Base-by-base conservation (phyloP, 2,329 filamentous ascomycete genomes). In the Drechslerella coelobrocha region DNA sequence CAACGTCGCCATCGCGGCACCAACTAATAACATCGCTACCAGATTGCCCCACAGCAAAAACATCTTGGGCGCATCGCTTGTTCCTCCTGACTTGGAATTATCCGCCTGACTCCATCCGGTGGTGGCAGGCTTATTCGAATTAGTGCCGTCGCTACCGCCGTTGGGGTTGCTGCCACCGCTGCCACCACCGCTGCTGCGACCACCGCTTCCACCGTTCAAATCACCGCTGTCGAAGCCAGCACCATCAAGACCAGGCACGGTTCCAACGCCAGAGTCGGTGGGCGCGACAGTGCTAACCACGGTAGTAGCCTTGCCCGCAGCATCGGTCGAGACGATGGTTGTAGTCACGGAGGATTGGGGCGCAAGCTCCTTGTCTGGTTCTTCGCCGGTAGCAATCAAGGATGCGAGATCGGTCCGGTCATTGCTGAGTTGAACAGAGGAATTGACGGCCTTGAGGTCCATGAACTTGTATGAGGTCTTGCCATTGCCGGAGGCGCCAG, bases 391-490 rank as follows among this genome's bases (percentile, higher is more conserved):
- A n/a, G 87, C 92, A 57, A 87, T 81, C 73, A 97, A 85, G 23
- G 90, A 94, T 73, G 86, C 88, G 27, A 99, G 84, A 10, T 91
- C 81, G 53, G 92, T 94, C 54, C 82, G 78, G 78, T 92, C 87
- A 79, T 92, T 81, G 74, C 88, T 88, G 77, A 95, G 88, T 56
- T 87, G 81, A 65, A 97, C 84, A 0, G 91, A 90, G 79, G 89
- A 81, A 81, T 96, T 93, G 65, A 89, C 88, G 62, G 84, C 90
- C 0, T 79, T 79, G 21, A 78, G 76, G 76, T 85, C 82, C 72
- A 84, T 88, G 83, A 90, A 96, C 74, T 86, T 85, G 83, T 97
- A 99, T 23, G 88, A 88, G 12, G 55, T 68, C 75, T 78, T 78
- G 71, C 86, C 86, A 52, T 80, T 78, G 74, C 82, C 84, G 73